A percentile compares a stretch with the other conserved stretches of the same genome.
phyloP scores from a whole-genome alignment of 2,329 filamentous ascomycete species.

The Plectosphaerella plurivora region DNA sequence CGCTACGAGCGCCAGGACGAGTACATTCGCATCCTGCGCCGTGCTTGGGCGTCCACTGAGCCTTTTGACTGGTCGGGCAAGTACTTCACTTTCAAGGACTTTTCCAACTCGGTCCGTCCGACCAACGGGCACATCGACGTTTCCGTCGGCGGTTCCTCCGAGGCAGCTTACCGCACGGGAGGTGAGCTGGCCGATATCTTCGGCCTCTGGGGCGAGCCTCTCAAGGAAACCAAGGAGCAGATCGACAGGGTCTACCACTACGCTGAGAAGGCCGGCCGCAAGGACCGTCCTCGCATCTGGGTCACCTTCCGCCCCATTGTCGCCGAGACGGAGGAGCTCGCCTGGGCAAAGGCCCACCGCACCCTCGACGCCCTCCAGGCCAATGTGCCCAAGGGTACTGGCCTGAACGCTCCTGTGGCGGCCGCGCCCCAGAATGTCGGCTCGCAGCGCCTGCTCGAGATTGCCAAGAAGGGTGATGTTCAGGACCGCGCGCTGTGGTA shows the following conservation, averaged over 20 bases:
- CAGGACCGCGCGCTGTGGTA: constrained; percentile 62
- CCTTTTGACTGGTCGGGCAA: constrained; percentile 59
- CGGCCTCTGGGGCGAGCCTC: constrained; percentile 59
- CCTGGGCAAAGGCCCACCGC: constrained; percentile 56
- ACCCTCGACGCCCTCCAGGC: constrained; percentile 47
- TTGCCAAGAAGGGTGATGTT: constrained; percentile 50
- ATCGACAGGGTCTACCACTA: constrained; percentile 57
- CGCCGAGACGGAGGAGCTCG: constrained; percentile 57
- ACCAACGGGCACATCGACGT: constrained; percentile 50
- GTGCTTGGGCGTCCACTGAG: constrained; percentile 51
- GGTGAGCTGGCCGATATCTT: constrained; percentile 58
- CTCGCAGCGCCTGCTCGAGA: constrained; percentile 53
- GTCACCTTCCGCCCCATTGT: constrained; percentile 59
- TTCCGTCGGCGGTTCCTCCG: constrained; percentile 55
- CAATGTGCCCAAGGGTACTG: constrained; percentile 29
- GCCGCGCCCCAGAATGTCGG: constrained; percentile 52
- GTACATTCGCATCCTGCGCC: constrained; percentile 56
- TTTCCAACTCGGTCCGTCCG: constrained; percentile 49
- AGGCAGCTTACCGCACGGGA: constrained; percentile 55
- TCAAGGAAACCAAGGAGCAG: constrained; percentile 60
- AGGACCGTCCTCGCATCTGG: constrained; percentile 55
- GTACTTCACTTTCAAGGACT: constrained; percentile 56
- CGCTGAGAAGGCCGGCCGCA: constrained; percentile 51
- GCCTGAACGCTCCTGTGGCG: constrained; percentile 16
- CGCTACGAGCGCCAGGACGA: constrained; percentile 56